Evolutionary conservation across 352 stramenopile genomes (phyloP).

Genomic region (Phytopythium oedochilum): DNA sequence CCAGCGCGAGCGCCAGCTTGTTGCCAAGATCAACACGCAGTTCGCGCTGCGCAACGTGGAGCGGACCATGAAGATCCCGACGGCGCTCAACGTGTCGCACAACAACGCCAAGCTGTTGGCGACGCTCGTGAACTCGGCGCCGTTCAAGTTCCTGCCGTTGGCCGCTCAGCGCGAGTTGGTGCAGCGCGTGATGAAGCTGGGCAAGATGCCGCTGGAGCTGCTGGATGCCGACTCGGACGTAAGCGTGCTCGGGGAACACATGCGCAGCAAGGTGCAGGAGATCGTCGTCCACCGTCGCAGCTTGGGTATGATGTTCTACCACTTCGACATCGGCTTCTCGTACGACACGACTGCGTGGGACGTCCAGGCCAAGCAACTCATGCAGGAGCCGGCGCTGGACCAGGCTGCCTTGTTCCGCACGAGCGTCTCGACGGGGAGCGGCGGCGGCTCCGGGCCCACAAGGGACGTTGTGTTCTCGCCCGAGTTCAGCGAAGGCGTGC

Average conservation of each 20-base stretch:
- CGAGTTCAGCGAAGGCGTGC: conserved; percentile 40
- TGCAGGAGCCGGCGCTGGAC: conserved; percentile 54
- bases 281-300: conserved; percentile 49
- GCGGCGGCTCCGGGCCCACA: not conserved
- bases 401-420: conserved; percentile 39
- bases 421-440: conserved; percentile 1
- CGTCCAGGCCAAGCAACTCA: conserved; percentile 40
- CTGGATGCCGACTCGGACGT: conserved; percentile 28
- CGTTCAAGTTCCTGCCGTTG: conserved; percentile 53
- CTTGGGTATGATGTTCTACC: conserved; percentile 85
- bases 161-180: conserved; percentile 54
- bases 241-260: conserved; percentile 48
- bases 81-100: conserved; percentile 77
- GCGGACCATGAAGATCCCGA: conserved; percentile 82
- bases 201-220: conserved; percentile 58
- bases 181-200: conserved; percentile 58
- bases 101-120: conserved; percentile 61
- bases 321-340: conserved; percentile 83
- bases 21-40: conserved; percentile 76
- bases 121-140: conserved; percentile 53
- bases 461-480: conserved; percentile 34
- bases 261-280: conserved; percentile 49
- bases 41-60: conserved; percentile 83
- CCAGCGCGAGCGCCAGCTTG: conserved; percentile 64
- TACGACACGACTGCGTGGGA: conserved; percentile 53